phyloP scores from a whole-genome alignment of 2,329 filamentous ascomycete species.

The Talaromyces amestolkiae region DNA sequence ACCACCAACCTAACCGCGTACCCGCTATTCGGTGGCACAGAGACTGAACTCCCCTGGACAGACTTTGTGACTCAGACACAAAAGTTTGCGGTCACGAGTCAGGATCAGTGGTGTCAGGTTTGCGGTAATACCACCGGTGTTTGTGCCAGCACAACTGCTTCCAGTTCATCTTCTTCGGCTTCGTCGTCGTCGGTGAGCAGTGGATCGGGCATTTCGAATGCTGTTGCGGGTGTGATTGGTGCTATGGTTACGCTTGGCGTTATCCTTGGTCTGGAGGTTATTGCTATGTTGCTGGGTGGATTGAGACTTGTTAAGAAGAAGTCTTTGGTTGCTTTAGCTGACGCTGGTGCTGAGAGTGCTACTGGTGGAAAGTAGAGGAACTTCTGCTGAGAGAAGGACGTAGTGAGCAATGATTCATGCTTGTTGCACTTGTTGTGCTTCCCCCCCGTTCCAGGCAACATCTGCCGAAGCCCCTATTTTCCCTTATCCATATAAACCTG shows the following conservation, averaged over 20 bases:
- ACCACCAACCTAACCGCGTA: slow-evolving; percentile 51
- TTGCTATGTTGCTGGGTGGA: slow-evolving; percentile 56
- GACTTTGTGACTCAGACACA: slow-evolving; percentile 64
- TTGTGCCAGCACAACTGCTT: slow-evolving; percentile 52
- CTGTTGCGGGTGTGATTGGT: slow-evolving; percentile 78
- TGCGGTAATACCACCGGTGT: slow-evolving; percentile 71
- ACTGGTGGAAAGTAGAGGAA: slow-evolving; percentile 2
- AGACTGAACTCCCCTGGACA: slow-evolving; percentile 62
- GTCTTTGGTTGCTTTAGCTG: slow-evolving; percentile 7
- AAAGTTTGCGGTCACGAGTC: slow-evolving; percentile 65
- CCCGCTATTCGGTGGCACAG: slow-evolving; percentile 59
- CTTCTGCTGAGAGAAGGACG: background rate
- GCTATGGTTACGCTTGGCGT: slow-evolving; percentile 68
- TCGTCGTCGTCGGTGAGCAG: slow-evolving; percentile 25
- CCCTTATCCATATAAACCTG: too few relatives aligned
- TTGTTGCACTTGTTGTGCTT: background rate
- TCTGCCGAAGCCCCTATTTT: too few relatives aligned
- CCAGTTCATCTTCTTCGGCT: slow-evolving; percentile 11
- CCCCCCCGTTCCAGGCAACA: too few relatives aligned
- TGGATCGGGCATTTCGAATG: slow-evolving; percentile 58
- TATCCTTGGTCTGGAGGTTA: slow-evolving; percentile 55
- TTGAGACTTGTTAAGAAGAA: slow-evolving; percentile 59
- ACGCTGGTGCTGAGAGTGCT: background rate
- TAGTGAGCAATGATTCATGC: background rate
- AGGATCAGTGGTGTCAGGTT: slow-evolving; percentile 66